These are phyloP conservation scores for Pseudocercospora fuligena DNA, from an alignment of 2,329 filamentous ascomycete genomes.

Conservation along the genomic window DNA sequence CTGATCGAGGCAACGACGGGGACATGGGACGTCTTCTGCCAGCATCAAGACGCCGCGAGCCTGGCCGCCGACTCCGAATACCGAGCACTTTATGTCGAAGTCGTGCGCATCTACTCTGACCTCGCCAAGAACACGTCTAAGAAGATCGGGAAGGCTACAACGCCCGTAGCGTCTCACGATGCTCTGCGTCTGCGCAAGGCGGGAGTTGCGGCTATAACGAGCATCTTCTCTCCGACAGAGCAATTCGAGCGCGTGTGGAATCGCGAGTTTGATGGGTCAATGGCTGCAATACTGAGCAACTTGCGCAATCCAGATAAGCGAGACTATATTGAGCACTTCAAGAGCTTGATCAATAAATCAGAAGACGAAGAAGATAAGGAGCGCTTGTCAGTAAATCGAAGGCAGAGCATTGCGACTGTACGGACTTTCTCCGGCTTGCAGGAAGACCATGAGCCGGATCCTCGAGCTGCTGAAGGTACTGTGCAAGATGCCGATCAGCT, in stretches of 20 bases:
- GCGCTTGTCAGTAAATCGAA: conserved; percentile 61
- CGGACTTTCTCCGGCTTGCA: conserved; percentile 62
- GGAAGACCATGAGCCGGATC: conserved; percentile 65
- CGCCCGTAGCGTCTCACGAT: conserved; percentile 64
- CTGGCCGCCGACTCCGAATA: conserved; percentile 85
- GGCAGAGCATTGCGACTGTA: conserved; percentile 80
- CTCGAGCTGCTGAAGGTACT: conserved; percentile 73
- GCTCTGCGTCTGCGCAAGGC: conserved; percentile 65
- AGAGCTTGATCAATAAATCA: conserved; percentile 67
- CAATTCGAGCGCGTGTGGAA: conserved; percentile 54
- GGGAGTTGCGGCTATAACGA: conserved; percentile 73
- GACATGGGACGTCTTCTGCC: conserved; percentile 87
- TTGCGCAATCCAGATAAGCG: conserved; percentile 73
- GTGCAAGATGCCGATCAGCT: conserved; percentile 86
- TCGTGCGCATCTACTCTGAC: conserved; percentile 78
- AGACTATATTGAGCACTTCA: conserved; percentile 69
- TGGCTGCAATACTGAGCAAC: conserved; percentile 87
- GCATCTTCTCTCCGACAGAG: conserved; percentile 73
- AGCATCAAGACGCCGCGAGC: conserved; percentile 82
- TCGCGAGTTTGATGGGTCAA: conserved; percentile 72
- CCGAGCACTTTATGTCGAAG: conserved; percentile 77
- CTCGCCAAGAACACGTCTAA: conserved; percentile 67
- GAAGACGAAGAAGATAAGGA: conserved; percentile 70
- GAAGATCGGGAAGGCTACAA: conserved; percentile 39
- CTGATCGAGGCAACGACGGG: conserved; percentile 90